Base-by-base conservation (phyloP, 345 rosid genomes). In the thale cress (Arabidopsis thaliana) region DNA sequence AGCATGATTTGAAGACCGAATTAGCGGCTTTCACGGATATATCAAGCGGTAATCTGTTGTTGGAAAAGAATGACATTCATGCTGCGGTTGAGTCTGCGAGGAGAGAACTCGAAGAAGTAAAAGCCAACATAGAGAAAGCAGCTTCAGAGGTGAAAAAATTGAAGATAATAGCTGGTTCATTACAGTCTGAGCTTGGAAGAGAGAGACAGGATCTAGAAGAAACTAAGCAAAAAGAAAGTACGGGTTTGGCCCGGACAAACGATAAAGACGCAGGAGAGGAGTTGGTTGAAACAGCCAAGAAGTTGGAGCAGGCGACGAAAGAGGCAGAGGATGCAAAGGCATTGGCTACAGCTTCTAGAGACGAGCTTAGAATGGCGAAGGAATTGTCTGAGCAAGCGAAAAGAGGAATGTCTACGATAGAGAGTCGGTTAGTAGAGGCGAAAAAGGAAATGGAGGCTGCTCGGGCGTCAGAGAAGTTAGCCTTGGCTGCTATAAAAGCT, bases 391-490 rank as follows among this genome's bases (percentile, higher is more conserved):
- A 89, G 74, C 93, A 87, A 80, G 97, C 91, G 45, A 92, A 86
- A 81, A 90, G 86, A 37, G 90, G 88, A 55, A 91, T 84, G 61
- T 79, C 84, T 72, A 89, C 91, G 2, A 79, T 86, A 72, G 87
- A 89, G 80, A 85, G 88, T 71, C 81, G 88, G 40, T 73, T 95
- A 51, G 67, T 73, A 8, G 93, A 96, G 7, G 87, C 93, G 64
- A 85, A 80, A 49, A 92, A 88, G 79, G 97, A 92, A 82, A 92
- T 85, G 76, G 97, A 87, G 70, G 97, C 97, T 30, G 91, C 97
- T 40, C 86, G 73, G 55, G 97, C 93, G 76, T 90, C 99, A 2
- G 97, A 95, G 78, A 89, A 85, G 49, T 67, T 95, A 70, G 99
- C 97, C 41, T 79, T 88, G 65, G 89, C 91, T 69, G 96, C 97